Conservation (phyloP, 179 eudicot species). For the Drosera spatulata region DNA sequence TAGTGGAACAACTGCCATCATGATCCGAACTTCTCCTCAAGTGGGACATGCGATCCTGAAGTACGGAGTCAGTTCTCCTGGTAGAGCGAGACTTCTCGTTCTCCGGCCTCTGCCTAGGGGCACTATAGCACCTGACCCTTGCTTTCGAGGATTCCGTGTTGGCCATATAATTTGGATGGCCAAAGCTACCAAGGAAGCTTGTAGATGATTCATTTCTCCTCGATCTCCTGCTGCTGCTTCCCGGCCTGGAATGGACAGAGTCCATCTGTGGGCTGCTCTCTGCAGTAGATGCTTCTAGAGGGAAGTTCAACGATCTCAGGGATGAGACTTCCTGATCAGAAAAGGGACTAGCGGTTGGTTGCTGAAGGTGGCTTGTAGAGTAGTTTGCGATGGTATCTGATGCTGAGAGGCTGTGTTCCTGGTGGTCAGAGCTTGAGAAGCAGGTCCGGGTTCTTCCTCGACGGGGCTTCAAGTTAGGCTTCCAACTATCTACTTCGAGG, state of each 20-base stretch:
- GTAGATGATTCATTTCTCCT: conserved; percentile 23
- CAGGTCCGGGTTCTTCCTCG: conserved; percentile 12
- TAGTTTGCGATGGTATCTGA: conserved; percentile 31
- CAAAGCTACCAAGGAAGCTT: conserved; percentile 5
- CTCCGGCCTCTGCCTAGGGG: conserved; percentile 51
- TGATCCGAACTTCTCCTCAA: conserved; percentile 24
- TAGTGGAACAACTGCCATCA: conserved; percentile 10
- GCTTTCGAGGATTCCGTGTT: conserved; percentile 70
- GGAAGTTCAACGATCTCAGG: conserved; percentile 34
- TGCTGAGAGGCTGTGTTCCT: conserved; percentile 30
- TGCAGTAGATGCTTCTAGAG: conserved; percentile 24
- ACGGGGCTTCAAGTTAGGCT: conserved; percentile 29
- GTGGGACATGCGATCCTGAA: conserved; percentile 20
- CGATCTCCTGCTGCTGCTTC: conserved; percentile 30
- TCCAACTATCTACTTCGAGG: conserved; percentile 84
- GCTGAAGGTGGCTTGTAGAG: conserved; percentile 22
- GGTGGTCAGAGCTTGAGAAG: conserved; percentile 23
- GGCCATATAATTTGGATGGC: conserved; percentile 53
- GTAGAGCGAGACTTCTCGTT: conserved; percentile 29
- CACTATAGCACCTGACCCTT: conserved; percentile 66
- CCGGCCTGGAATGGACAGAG: conserved; percentile 38
- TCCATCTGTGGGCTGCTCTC: conserved; percentile 38
- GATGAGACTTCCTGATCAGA: conserved; percentile 35
- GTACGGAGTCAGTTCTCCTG: conserved; percentile 10
- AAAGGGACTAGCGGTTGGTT: conserved; percentile 30